phyloP scores from a whole-genome alignment of 2,329 filamentous ascomycete genomes.

The Xylaria hypoxylon region DNA sequence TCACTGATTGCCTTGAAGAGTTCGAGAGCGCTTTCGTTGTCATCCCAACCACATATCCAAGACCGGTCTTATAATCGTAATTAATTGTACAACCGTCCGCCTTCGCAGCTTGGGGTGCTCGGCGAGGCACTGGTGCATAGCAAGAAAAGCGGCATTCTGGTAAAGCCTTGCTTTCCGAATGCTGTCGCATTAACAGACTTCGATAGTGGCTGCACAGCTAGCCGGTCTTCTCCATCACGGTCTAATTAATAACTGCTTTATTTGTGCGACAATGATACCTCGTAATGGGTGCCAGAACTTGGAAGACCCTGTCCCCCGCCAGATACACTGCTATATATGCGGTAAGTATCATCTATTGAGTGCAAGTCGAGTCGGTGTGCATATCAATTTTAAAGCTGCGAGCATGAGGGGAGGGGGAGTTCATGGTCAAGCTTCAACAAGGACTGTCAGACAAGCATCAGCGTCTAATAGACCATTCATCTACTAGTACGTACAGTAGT shows the following conservation, averaged over 20 bases:
- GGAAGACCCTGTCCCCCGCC: conserved; percentile 4
- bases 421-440: conserved; percentile 1
- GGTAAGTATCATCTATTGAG: conserved; percentile 8
- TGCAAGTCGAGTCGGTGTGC: conserved; percentile 29
- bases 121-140: conserved; percentile 1
- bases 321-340: conserved; percentile 4
- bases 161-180: not conserved
- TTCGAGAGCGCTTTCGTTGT: not conserved
- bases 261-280: conserved; percentile 1
- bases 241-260: not conserved
- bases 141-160: not conserved
- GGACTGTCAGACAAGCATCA: conserved; percentile 16
- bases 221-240: not conserved
- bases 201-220: not conserved
- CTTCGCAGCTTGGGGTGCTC: not conserved
- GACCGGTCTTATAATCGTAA: conserved; percentile 2
- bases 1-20: not conserved
- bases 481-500: no score
- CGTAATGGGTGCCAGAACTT: conserved; percentile 13
- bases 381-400: conserved; percentile 32
- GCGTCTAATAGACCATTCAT: conserved; percentile 36
- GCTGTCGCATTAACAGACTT: not conserved
- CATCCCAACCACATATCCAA: conserved; percentile 4
- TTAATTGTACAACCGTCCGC: not conserved
- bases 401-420: conserved; percentile 15